Evolutionary conservation across 768 basidiomycete genomes (phyloP), one percentile per base, ranked within the genome.

Genomic region (Leccinum incarnatum): DNA sequence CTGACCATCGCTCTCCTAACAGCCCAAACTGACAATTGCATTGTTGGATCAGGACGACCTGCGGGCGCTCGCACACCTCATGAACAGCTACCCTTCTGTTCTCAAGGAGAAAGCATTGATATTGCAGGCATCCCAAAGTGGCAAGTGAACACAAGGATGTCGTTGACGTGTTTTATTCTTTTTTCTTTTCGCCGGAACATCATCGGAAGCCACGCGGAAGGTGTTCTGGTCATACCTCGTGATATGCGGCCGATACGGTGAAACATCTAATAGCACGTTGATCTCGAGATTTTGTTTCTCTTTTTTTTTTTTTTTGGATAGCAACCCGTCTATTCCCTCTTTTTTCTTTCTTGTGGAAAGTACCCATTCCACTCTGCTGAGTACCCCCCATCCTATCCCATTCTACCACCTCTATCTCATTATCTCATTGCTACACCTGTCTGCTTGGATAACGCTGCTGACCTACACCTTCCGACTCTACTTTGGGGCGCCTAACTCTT

Each of bases 11-110:
- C 21, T 54, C 19, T 53, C 50, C 54, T 62, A 36, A 36, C 64
- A 91, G 85, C 90, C 92, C 52, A 94, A 94, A 70, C 76, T 93
- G 61, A 95, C 93, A 1, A 91, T 97, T 65, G 76, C 82, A 5
- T 80, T 95, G 9, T 76, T 96, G 60, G 92, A 95, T 67, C 81
- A 87, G 65, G 94, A 95, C 59, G 93, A 96, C 67, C 80, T 95
- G 23, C 83, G 88, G 46, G 79, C 91, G 5, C 81, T 95, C 50
- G 88, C 91, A 6, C 91, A 93, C 70, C 80, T 95, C 46, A 87
- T 92, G 86, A 90, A 93, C 72, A 90, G 90, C 69, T 94, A 91
- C 71, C 89, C 91, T 11, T 75, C 83, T 8, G 81, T 93, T 2
- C 78, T 95, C 59, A 93, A 89, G 75, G 90, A 92, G 71, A 94